Evolutionary conservation across 768 basidiomycete species (phyloP).

Genomic region (Phlebiopsis gigantea): DNA sequence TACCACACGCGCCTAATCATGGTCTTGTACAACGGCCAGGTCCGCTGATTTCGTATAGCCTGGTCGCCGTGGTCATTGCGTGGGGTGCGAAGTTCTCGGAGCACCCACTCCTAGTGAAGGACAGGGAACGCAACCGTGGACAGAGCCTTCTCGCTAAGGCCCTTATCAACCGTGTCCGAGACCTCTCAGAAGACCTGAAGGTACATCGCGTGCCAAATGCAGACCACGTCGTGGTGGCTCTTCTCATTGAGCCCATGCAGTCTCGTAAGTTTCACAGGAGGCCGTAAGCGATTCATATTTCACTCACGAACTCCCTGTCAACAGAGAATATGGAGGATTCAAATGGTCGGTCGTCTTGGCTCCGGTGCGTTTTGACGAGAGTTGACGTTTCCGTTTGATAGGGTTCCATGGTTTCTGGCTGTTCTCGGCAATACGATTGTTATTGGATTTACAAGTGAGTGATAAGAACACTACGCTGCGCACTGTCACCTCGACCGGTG

Average conservation of each 20-base stretch:
- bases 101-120: conserved; percentile 75
- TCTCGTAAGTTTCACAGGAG: conserved; percentile 60
- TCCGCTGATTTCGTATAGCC: conserved; percentile 30
- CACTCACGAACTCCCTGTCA: neutral
- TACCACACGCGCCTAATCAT: neutral
- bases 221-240: conserved; percentile 77
- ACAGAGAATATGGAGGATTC: conserved; percentile 65
- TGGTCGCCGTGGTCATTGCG: conserved; percentile 82
- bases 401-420: conserved; percentile 88
- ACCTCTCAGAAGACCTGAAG: conserved; percentile 83
- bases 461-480: neutral
- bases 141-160: conserved; percentile 77
- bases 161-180: conserved; percentile 74
- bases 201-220: conserved; percentile 74
- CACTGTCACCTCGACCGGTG: neutral
- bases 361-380: neutral
- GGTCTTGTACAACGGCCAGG: neutral
- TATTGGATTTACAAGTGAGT: conserved; percentile 69
- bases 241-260: conserved; percentile 80
- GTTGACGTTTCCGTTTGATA: conserved; percentile 26
- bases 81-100: conserved; percentile 96
- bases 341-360: conserved; percentile 42
- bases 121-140: conserved; percentile 57
- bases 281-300: neutral
- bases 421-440: conserved; percentile 68